phyloP scores from a whole-genome alignment of 2,329 filamentous ascomycete genomes.

The Talaromyces sp. region DNA sequence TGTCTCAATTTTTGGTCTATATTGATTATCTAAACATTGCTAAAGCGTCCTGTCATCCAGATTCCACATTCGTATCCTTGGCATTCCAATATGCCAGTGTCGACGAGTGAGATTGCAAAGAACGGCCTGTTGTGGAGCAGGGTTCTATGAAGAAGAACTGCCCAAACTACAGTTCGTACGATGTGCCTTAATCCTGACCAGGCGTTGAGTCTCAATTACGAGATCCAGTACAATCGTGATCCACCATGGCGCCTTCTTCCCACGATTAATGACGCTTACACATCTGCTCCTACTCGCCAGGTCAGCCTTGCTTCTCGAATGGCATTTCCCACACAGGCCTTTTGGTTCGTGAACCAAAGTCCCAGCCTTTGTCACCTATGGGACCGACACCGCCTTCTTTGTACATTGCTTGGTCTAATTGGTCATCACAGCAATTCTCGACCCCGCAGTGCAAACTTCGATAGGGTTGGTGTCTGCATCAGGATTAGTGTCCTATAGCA shows the following conservation, averaged over 20 bases:
- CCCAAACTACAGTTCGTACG: neutral
- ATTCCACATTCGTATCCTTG: conserved; percentile 25
- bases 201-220: neutral
- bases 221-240: neutral
- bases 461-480: conserved; percentile 22
- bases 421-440: conserved; percentile 13
- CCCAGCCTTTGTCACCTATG: conserved; percentile 3
- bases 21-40: conserved; percentile 25
- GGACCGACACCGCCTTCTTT: conserved; percentile 4
- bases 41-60: conserved; percentile 16
- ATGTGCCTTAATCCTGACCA: neutral
- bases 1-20: conserved; percentile 17
- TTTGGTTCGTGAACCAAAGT: conserved; percentile 8
- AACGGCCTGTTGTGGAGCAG: conserved; percentile 4
- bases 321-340: neutral
- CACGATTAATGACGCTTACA: conserved; percentile 32
- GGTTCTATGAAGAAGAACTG: neutral
- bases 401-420: conserved; percentile 12
- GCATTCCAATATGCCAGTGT: conserved; percentile 17
- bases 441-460: conserved; percentile 23
- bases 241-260: neutral
- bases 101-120: neutral
- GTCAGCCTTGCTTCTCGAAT: neutral
- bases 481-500: conserved; percentile 28
- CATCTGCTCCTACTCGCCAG: conserved; percentile 5